Base-by-base conservation (phyloP, 345 rosid genomes). In the Citrus reticulata region DNA sequence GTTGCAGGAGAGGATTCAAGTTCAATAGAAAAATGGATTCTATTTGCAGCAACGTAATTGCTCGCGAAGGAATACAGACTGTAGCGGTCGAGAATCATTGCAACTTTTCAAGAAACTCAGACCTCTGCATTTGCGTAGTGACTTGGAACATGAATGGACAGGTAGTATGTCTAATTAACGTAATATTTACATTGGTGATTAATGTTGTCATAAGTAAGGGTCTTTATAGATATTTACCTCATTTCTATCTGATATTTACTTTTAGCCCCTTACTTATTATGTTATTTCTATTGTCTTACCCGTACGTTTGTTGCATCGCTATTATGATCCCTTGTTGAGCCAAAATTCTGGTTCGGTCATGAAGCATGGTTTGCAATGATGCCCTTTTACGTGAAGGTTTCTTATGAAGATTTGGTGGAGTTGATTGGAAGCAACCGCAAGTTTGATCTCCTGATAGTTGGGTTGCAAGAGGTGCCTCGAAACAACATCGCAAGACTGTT, bases 131-230 rank as follows among this genome's bases (percentile, higher is more conserved):
- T 78, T 91, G 91, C 79, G 42, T 81, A 7, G 81, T 93, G 29
- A 93, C 97, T 51, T 93, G 97, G 95, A 93, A 93, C 85, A 91
- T 88, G 93, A 93, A 93, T 74, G 97, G 97, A 69, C 85, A 86
- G 89, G 93, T 93, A 73, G 93, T 93, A 68, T 42, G 16, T 19
- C 19, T 4, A 40, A 5, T 22, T 46, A 46, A 0, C 0, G 1
- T 46, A 46, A 3, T 46, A 13, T 13, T 0, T 0, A 13, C 17
- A 0, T 13, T 3, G 1, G 5, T 0, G 17, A 46, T 13, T 13
- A 46, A 3, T 46, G 4, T 46, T 11, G 13, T 11, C 51, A 46
- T 46, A 46, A 46, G 10, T 13, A 13, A 46, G 51, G 51, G 51
- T 1, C 5, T 11, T 46, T 3, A 3, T 1, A 16, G 17, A 3